These are phyloP conservation scores for Prunus dulcis DNA, from an alignment of 306 rosid species.

Conservation along the genomic window DNA sequence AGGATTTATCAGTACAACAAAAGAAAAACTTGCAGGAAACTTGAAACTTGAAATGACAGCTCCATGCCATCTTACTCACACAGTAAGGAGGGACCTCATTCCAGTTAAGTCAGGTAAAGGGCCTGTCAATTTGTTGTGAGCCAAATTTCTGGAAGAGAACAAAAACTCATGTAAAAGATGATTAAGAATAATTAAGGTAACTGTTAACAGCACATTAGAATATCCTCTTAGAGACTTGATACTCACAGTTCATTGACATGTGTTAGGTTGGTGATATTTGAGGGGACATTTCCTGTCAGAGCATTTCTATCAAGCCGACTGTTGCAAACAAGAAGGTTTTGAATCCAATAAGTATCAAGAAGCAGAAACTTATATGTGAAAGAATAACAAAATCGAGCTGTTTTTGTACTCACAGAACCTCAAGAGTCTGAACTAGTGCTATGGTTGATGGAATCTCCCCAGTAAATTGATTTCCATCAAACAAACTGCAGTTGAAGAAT, in stretches of 20 bases:
- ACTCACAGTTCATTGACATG: slow-evolving; percentile 73
- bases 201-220: neutral
- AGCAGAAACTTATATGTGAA: neutral
- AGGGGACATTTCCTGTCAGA: slow-evolving; percentile 61
- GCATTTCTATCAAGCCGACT: slow-evolving; percentile 93
- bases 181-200: slow-evolving; percentile 4
- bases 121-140: slow-evolving; percentile 57
- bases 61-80: slow-evolving; percentile 52
- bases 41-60: slow-evolving; percentile 9
- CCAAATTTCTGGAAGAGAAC: slow-evolving; percentile 62
- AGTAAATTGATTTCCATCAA: slow-evolving; percentile 64
- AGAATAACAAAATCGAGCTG: slow-evolving; percentile 16
- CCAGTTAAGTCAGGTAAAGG: slow-evolving; percentile 64
- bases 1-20: slow-evolving; percentile 14
- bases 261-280: slow-evolving; percentile 63
- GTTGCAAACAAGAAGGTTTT: slow-evolving; percentile 32
- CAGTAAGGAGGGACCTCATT: slow-evolving; percentile 59
- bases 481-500: slow-evolving; percentile 49
- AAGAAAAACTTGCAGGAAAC: slow-evolving; percentile 11
- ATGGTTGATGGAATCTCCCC: slow-evolving; percentile 70
- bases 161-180: slow-evolving; percentile 1
- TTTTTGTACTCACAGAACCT: slow-evolving; percentile 83
- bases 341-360: slow-evolving; percentile 7
- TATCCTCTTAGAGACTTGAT: slow-evolving; percentile 8
- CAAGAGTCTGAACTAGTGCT: slow-evolving; percentile 70